Evolutionary conservation across 805 yeast genomes (phyloP).

Genomic region (Saccharomyces eubayanus): DNA sequence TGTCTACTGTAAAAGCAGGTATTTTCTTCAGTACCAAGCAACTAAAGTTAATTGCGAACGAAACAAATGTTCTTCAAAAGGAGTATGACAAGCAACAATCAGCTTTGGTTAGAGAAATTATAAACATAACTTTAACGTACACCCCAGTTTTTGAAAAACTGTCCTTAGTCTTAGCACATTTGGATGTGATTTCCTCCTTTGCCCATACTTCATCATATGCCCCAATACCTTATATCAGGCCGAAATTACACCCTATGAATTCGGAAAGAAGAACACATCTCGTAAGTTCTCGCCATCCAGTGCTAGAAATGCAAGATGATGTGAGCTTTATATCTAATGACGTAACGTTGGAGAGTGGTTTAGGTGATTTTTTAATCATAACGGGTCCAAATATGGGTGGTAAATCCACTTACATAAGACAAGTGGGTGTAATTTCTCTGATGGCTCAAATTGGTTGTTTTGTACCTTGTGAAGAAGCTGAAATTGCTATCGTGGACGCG

Average conservation of each 20-base stretch:
- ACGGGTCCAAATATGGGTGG: constrained; percentile 99
- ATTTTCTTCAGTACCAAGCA: constrained; percentile 76
- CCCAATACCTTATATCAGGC: constrained; percentile 71
- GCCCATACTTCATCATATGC: constrained; percentile 81
- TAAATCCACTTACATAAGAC: constrained; percentile 86
- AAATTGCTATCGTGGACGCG: constrained; percentile 79
- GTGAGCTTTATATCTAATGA: constrained; percentile 88
- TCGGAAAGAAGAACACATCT: constrained; percentile 45
- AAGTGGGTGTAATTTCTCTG: constrained; percentile 76
- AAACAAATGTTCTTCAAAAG: constrained; percentile 48
- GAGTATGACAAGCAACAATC: constrained; percentile 72
- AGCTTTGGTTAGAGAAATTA: constrained; percentile 72
- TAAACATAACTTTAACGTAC: constrained; percentile 73
- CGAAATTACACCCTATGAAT: constrained; percentile 50
- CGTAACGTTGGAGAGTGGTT: constrained; percentile 50
- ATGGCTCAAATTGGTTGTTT: constrained; percentile 88
- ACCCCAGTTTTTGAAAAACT: constrained; percentile 67
- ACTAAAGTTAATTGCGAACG: constrained; percentile 51
- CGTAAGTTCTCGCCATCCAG: constrained; percentile 85
- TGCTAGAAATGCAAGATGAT: constrained; percentile 87
- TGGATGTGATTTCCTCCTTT: constrained; percentile 80
- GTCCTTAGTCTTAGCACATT: constrained; percentile 53
- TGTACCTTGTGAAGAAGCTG: constrained; percentile 73
- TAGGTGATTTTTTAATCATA: constrained; percentile 66
- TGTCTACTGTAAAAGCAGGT: constrained; percentile 92